These are phyloP conservation scores for Penicillium lividum DNA, from an alignment of 495 filamentous ascomycete genomes.

Conservation along the genomic window DNA sequence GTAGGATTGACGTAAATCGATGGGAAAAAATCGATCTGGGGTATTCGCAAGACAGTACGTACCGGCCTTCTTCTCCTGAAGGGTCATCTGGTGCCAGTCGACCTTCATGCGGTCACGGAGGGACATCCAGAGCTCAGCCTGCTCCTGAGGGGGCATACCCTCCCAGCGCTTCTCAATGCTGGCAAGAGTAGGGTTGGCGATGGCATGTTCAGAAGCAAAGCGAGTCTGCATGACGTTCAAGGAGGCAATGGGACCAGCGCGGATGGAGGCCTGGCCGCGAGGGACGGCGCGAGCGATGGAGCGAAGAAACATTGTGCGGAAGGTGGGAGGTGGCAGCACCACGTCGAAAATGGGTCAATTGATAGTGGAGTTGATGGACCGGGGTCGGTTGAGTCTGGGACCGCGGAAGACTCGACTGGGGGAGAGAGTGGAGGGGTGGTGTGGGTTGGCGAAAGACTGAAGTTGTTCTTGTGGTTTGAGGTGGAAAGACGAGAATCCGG, in stretches of 20 bases:
- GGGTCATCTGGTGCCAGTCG: constrained; percentile 90
- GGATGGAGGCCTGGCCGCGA: constrained; percentile 49
- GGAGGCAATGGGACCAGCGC: constrained; percentile 42
- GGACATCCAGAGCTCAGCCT: constrained; percentile 98
- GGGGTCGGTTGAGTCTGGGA: constrained; percentile 24
- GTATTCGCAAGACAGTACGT: constrained; percentile 45
- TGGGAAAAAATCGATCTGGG: constrained; percentile 1
- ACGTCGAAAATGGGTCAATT: constrained; percentile 38
- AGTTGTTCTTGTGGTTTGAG: constrained; percentile 47
- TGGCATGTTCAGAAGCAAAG: constrained; percentile 75
- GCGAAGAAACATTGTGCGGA: constrained; percentile 52
- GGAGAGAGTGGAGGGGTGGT: constrained; percentile 42
- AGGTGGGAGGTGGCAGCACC: constrained; percentile 34
- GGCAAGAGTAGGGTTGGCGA: constrained; percentile 94
- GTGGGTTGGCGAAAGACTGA: constrained; percentile 35
- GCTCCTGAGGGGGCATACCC: constrained; percentile 92
- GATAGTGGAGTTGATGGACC: constrained; percentile 23
- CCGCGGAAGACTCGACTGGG: constrained; percentile 27
- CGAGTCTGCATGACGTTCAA: constrained; percentile 58
- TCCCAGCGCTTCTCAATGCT: constrained; percentile 99
- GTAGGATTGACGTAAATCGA: constrained; percentile 14
- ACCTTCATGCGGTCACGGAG: constrained; percentile 97
- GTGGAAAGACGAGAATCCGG: constrained; percentile 49
- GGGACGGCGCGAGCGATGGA: constrained; percentile 46
- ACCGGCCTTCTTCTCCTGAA: constrained; percentile 99